phyloP scores from a whole-genome alignment of 768 basidiomycete genomes.

The Boletellus emodensis region DNA sequence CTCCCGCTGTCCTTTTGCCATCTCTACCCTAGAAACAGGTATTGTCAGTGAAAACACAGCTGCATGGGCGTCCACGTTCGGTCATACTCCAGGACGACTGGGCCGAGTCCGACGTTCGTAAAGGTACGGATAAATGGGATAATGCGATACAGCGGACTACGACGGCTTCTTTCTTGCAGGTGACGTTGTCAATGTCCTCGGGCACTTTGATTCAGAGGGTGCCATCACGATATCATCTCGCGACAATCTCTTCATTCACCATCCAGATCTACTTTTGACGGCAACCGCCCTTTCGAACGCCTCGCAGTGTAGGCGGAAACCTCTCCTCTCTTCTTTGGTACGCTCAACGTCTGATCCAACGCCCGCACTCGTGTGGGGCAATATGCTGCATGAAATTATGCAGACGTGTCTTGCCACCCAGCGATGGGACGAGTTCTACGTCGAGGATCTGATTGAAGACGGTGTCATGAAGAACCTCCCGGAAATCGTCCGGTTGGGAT shows the following conservation, averaged over 20 bases:
- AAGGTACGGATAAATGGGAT: constrained; percentile 41
- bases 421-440: constrained; percentile 60
- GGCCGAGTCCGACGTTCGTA: constrained; percentile 56
- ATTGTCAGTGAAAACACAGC: constrained; percentile 46
- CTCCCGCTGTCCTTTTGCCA: neutral
- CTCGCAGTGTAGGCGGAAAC: constrained; percentile 78
- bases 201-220: constrained; percentile 36
- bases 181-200: constrained; percentile 79
- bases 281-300: constrained; percentile 85
- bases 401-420: constrained; percentile 66
- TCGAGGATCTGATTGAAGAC: constrained; percentile 57
- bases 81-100: constrained; percentile 78
- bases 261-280: constrained; percentile 90
- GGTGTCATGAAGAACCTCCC: constrained; percentile 51
- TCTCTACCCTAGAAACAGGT: constrained; percentile 33
- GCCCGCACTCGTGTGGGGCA: constrained; percentile 83
- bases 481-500: constrained; percentile 58
- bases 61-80: constrained; percentile 35
- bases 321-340: constrained; percentile 67
- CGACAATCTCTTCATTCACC: constrained; percentile 73
- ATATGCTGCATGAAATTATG: constrained; percentile 88
- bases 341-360: constrained; percentile 57
- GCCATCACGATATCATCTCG: constrained; percentile 58
- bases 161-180: constrained; percentile 38
- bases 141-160: neutral